Percentiles rank a stretch among this genome's conserved stretches.
phyloP scores from a whole-genome alignment of 2,329 filamentous ascomycete species.

The Neofusicoccum umdonicola region DNA sequence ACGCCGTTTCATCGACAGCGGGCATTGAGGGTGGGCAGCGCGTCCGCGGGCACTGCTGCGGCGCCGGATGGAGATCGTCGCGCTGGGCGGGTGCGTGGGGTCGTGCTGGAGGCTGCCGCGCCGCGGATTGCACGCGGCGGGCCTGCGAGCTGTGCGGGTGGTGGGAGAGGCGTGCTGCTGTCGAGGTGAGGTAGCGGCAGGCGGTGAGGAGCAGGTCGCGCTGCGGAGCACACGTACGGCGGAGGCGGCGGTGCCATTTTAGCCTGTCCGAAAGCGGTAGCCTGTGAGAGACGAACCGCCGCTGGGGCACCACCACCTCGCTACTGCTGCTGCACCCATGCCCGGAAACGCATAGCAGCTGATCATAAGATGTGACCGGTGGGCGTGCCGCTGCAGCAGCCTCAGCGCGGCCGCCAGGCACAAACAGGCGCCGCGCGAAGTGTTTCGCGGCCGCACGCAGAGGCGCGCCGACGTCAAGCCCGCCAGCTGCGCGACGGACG shows the following conservation, averaged over 20 bases:
- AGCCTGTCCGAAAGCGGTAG: neutral
- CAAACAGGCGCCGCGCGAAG: neutral
- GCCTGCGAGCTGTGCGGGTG: no score
- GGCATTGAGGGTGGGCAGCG: neutral
- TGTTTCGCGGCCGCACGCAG: neutral
- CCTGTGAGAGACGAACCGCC: neutral
- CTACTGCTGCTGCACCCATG: neutral
- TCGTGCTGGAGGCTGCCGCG: neutral
- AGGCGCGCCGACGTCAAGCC: neutral
- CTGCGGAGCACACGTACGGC: neutral
- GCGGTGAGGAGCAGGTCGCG: neutral
- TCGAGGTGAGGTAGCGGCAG: neutral
- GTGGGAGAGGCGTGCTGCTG: no score
- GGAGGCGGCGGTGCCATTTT: neutral
- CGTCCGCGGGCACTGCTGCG: neutral
- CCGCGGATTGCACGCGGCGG: neutral
- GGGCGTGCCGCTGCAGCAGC: neutral
- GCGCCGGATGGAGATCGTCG: neutral
- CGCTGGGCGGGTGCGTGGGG: no score
- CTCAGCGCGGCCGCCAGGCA: neutral
- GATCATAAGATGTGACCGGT: neutral
- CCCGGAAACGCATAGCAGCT: slow-evolving; percentile 3
- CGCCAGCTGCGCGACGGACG: neutral
- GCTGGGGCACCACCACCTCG: neutral
- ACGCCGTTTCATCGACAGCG: slow-evolving; percentile 7